Base-by-base conservation (phyloP, 352 stramenopile species). In the Plasmopara viticola region DNA sequence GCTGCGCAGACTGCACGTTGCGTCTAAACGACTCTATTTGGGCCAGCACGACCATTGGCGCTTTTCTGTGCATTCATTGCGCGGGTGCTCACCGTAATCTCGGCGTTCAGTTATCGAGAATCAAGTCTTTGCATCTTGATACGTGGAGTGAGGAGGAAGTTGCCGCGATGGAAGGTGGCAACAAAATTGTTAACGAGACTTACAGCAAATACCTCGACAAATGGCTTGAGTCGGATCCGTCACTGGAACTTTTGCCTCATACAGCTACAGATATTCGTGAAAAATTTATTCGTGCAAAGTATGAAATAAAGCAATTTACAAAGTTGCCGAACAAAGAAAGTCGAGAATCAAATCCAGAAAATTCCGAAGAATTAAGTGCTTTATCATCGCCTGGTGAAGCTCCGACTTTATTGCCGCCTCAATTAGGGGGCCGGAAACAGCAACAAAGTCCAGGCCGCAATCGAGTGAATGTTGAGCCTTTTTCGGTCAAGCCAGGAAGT, bases 41-140 rank as follows among this genome's bases (percentile, higher is more conserved):
- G 95, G 92, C 89, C 33, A 97, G 84, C 44, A 81, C 95, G 17
- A 98, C 97, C 28, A 62, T 98, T 17, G 94, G 96, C 4, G 81
- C 95, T 6, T 84, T 98, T 25, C 20, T 25, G 20, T 25, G 20
- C 56, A 97, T 98, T 65, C 72, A 98, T 62, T 98, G 96, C 57
- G 92, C 87, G 38, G 95, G 93, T 12, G 87, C 96, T 7, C 95
- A 99, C 59, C 84, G 96, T 42, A 96, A 87, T 49, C 78, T 99
- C 20, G 96, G 96, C 31, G 90, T 97, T 18, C 93, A 99, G 66
- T 73, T 98, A 15, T 98, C 90, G 2, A 72, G 79, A 15, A 59
- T 94, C 43, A 92, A 94, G 47, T 94, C 77, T 10, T 62, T 92
- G 20, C 74, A 90, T 48, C 60, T 94, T 47, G 80, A 94, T 57